Evolutionary conservation across 129 eudicot species (phyloP).

Genomic region (Centrapalus pauciflorus): DNA sequence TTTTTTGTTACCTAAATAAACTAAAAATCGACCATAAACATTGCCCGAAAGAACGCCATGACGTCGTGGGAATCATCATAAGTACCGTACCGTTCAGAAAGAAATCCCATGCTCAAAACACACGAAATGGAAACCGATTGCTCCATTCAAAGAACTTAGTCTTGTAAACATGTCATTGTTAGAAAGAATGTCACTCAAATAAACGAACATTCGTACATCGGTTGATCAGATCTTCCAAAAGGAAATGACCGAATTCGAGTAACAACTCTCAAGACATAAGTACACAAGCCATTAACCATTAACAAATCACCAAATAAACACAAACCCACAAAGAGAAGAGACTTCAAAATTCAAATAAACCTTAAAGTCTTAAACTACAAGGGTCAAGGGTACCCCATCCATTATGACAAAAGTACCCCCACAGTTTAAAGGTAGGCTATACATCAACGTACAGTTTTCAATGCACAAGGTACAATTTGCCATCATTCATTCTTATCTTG

Average conservation of each 20-base stretch:
- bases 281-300: neutral
- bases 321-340: neutral
- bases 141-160: no score
- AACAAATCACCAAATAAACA: neutral
- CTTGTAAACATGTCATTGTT: no score
- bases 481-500: neutral
- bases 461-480: slow-evolving; percentile 16
- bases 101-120: no score
- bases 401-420: neutral
- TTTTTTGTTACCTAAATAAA: no score
- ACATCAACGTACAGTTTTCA: slow-evolving; percentile 3
- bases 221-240: neutral
- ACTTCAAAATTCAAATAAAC: neutral
- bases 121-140: no score
- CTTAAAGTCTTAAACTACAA: no score
- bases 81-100: no score
- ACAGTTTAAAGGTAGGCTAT: neutral
- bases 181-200: no score
- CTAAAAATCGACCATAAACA: no score
- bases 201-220: no score
- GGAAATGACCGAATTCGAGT: neutral
- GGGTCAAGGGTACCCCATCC: neutral
- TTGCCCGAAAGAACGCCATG: no score
- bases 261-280: neutral
- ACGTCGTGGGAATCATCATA: no score